These are phyloP conservation scores for Rhynchospora tenuis DNA, from an alignment of 176 grass and related monocot species.

Conservation along the genomic window DNA sequence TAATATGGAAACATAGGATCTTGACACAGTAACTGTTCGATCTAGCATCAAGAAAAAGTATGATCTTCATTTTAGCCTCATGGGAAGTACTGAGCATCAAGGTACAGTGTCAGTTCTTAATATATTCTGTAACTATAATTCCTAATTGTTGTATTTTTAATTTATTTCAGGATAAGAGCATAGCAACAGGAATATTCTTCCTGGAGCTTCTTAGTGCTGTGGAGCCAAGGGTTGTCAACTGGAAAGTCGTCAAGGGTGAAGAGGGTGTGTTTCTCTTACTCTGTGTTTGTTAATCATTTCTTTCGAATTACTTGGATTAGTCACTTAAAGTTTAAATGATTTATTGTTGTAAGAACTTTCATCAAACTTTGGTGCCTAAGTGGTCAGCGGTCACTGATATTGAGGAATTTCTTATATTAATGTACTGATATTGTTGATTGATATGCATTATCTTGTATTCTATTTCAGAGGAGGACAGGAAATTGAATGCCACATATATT, in stretches of 20 bases:
- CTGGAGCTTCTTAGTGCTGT: conserved; percentile 95
- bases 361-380: neutral
- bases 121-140: conserved; percentile 7
- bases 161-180: conserved; percentile 62
- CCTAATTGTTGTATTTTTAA: conserved; percentile 28
- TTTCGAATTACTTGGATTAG: neutral
- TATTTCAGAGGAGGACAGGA: conserved; percentile 76
- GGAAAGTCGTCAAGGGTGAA: conserved; percentile 91
- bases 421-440: neutral
- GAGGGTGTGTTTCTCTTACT: conserved; percentile 37
- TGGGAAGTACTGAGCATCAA: neutral
- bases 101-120: neutral
- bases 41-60: neutral
- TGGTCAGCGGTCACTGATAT: neutral
- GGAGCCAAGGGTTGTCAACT: conserved; percentile 75
- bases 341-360: neutral
- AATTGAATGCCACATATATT: conserved; percentile 94
- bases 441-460: neutral
- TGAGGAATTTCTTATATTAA: neutral
- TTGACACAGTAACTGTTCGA: neutral
- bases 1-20: neutral
- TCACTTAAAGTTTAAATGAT: neutral
- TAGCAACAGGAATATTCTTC: conserved; percentile 86
- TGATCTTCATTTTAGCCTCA: neutral
- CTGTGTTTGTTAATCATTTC: conserved; percentile 13